Percentiles rank a stretch among this genome's conserved stretches.
Evolutionary conservation across 345 rosid species (phyloP).

Genomic region (Ailanthus altissimus): DNA sequence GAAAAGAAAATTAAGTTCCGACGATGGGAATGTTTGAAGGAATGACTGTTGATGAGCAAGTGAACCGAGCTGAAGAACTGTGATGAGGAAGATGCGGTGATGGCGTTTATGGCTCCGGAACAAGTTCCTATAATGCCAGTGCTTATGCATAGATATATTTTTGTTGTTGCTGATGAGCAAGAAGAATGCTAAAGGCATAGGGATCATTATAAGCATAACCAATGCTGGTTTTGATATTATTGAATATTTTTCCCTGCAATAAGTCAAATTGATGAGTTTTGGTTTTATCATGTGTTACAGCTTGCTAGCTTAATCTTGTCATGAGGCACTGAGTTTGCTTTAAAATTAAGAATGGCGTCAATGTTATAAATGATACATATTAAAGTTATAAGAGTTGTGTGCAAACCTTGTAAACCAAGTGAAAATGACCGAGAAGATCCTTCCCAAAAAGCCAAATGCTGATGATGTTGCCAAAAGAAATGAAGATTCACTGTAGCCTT

Average conservation of each 20-base stretch:
- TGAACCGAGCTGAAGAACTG: slow-evolving; percentile 31
- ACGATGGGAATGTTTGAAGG: slow-evolving; percentile 30
- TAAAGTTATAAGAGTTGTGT: neutral
- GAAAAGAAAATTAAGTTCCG: slow-evolving; percentile 23
- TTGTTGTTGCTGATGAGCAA: slow-evolving; percentile 27
- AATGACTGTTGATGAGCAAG: slow-evolving; percentile 14
- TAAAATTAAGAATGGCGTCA: neutral
- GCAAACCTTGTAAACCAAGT: slow-evolving; percentile 28
- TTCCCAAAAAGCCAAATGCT: slow-evolving; percentile 40
- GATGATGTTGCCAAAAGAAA: slow-evolving; percentile 36
- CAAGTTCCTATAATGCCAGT: slow-evolving; percentile 34
- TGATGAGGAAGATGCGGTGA: slow-evolving; percentile 31
- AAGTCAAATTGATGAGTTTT: neutral
- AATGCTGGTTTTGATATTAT: slow-evolving; percentile 26
- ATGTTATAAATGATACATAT: neutral
- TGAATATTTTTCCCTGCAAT: slow-evolving; percentile 24
- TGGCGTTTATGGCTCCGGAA: slow-evolving; percentile 37
- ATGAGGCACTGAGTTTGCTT: neutral
- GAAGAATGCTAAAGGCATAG: slow-evolving; percentile 38
- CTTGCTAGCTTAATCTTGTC: neutral
- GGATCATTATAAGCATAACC: slow-evolving; percentile 31
- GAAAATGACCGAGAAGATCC: slow-evolving; percentile 18
- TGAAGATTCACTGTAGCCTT: slow-evolving; percentile 12
- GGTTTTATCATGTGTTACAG: neutral
- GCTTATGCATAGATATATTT: slow-evolving; percentile 32